These are phyloP conservation scores for Elongisporangium prolatum DNA, from an alignment of 352 stramenopile species.

Conservation along the genomic window DNA sequence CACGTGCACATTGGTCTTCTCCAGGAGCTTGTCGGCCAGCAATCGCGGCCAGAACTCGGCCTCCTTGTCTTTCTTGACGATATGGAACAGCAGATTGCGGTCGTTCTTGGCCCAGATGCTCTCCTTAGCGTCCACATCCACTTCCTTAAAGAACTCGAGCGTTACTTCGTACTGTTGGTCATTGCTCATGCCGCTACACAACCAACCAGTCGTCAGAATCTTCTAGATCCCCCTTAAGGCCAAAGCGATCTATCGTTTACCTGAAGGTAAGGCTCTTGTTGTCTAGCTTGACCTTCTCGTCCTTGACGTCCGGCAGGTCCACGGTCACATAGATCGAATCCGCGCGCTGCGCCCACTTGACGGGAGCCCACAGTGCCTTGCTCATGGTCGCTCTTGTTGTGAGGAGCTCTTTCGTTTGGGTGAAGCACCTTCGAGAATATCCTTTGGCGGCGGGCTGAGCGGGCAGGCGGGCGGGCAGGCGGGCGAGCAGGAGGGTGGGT, in stretches of 20 bases:
- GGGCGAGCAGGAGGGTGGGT: no score
- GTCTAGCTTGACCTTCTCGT: slow-evolving; percentile 89
- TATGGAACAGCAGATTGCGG: slow-evolving; percentile 94
- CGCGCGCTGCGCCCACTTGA: slow-evolving; percentile 96
- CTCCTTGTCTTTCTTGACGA: slow-evolving; percentile 93
- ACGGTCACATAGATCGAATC: slow-evolving; percentile 97
- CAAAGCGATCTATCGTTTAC: slow-evolving; percentile 21
- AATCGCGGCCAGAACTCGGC: slow-evolving; percentile 95
- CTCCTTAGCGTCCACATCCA: slow-evolving; percentile 85
- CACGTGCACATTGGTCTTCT: slow-evolving; percentile 96
- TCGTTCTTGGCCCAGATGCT: slow-evolving; percentile 95
- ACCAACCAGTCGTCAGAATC: slow-evolving; percentile 1
- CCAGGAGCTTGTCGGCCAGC: slow-evolving; percentile 93
- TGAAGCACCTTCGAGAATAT: not conserved
- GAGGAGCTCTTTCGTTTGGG: not conserved
- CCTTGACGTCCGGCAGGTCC: slow-evolving; percentile 91
- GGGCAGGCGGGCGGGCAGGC: no score
- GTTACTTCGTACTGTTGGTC: slow-evolving; percentile 92
- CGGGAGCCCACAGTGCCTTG: slow-evolving; percentile 78
- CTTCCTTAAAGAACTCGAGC: slow-evolving; percentile 94
- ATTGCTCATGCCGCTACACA: slow-evolving; percentile 82
- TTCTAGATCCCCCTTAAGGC: not conserved
- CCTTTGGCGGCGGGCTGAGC: not conserved
- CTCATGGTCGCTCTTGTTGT: slow-evolving; percentile 12
- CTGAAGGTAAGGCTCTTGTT: slow-evolving; percentile 89